phyloP scores from a whole-genome alignment of 2,329 filamentous ascomycete genomes.

The Ilyonectria mors-panacis region DNA sequence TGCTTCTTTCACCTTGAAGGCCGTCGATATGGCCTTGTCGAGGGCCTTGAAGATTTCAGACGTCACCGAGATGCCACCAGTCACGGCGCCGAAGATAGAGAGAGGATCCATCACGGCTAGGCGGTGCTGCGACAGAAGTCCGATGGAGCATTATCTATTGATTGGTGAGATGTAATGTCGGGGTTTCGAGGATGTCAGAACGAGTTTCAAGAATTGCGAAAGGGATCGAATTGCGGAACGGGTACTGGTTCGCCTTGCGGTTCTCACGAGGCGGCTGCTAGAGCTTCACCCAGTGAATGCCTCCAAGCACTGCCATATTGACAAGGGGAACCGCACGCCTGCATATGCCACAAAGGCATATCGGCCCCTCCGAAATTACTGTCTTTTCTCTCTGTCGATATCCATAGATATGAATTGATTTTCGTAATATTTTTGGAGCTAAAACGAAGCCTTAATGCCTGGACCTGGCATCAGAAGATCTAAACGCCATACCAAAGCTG shows the following conservation, averaged over 20 bases:
- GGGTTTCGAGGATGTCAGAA: neutral
- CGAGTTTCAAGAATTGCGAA: neutral
- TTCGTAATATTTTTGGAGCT: neutral
- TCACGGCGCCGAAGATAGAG: conserved; percentile 19
- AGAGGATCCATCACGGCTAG: conserved; percentile 13
- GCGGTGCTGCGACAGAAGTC: neutral
- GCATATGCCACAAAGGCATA: conserved; percentile 1
- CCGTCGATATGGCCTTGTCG: conserved; percentile 8
- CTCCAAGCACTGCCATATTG: conserved; percentile 6
- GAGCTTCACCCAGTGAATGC: neutral
- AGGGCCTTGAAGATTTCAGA: conserved; percentile 18
- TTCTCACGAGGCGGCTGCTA: neutral
- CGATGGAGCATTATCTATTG: neutral
- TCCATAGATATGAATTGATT: neutral
- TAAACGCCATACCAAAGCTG: neutral
- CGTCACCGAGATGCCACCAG: conserved; percentile 10
- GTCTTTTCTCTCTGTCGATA: neutral
- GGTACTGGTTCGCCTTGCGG: neutral
- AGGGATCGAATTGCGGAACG: neutral
- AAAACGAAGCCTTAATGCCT: neutral
- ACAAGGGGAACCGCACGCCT: neutral
- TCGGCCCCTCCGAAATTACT: neutral
- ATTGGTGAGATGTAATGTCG: neutral
- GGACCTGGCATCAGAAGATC: neutral
- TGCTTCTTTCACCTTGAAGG: conserved; percentile 13